Percentiles rank a stretch among this genome's conserved stretches.
These are phyloP conservation scores for Dictyostelium capitatum DNA, from an alignment of 78 protist species.

Conservation along the genomic window DNA sequence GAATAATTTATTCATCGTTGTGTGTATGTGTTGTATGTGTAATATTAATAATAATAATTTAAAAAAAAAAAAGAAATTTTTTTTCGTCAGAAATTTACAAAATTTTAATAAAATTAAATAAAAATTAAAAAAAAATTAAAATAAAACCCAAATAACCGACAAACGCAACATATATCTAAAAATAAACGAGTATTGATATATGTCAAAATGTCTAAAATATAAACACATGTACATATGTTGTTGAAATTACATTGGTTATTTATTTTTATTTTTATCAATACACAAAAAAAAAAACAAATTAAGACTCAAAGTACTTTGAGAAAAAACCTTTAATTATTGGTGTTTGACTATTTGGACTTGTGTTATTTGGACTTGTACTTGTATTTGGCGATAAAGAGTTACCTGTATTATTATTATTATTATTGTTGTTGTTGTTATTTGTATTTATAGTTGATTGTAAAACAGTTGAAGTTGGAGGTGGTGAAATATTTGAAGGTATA, in stretches of 20 bases:
- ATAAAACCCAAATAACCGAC: no score
- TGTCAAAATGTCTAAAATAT: no score
- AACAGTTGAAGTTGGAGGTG: slow-evolving; percentile 22
- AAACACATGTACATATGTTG: no score
- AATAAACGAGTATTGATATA: no score
- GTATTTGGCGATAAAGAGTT: neutral
- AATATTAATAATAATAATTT: no score
- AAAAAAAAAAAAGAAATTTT: no score
- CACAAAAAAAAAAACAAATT: neutral
- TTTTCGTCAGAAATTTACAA: no score
- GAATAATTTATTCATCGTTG: slow-evolving; percentile 6
- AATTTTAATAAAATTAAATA: no score
- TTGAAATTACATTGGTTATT: no score
- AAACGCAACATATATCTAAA: no score
- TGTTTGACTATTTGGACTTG: neutral
- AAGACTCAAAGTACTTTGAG: slow-evolving; percentile 25
- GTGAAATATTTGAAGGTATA: neutral
- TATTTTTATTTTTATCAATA: no score
- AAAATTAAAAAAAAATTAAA: no score
- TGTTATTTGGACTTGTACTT: neutral
- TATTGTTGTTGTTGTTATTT: neutral
- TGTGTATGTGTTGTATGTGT: neutral
- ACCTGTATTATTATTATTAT: neutral
- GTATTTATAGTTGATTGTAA: slow-evolving; percentile 1
- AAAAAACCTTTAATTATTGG: neutral